Evolutionary conservation across 805 yeast species (phyloP), one percentile per base, ranked within the genome.

Genomic region (Jamesozyma hellenica): DNA sequence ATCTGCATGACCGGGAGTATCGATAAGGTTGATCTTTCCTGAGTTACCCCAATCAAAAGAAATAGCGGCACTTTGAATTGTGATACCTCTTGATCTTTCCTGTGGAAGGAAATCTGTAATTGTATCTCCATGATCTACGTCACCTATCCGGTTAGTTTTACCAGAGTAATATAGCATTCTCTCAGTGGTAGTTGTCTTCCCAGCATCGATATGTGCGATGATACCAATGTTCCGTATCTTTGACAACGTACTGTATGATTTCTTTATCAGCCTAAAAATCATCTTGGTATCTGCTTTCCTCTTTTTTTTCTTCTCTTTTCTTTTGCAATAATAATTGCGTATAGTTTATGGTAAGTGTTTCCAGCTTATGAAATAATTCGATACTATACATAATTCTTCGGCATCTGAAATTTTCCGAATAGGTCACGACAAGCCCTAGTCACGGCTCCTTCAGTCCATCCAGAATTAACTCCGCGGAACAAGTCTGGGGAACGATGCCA

Each of bases 161-260:
- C 97, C 97, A 39, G 88, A 72, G 56, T 82, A 88, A 55, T 72
- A 90, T n/a, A 92, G 74, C 86, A 92, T 83, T 34, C 97, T 67
- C 58, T 92, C 98, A 0, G 98, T 90, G 1, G 98, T 88, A 2
- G 98, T 92, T 3, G 98, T 92, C 61, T 92, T 92, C 0, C 98
- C 98, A 3, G 98, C 98, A 66, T 92, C 98, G 39, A 92, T 92
- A 58, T 92, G 98, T n/a, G 98, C 98, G 31, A 92, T 87, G 50
- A 92, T 86, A 2, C 98, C 98, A 27, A 92, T 84, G 61, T 92
- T 90, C 44, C 98, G 66, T 18, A 82, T 72, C 39, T 44, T 50
- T 5, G 52, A 42, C 2, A 55, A 37, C 4, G 28, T 15, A 14
- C 41, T 28, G 28, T 37, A 34, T 25, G 32, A 13, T 15, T 43